These are phyloP conservation scores for Amauroascus niger DNA, from an alignment of 2,329 filamentous ascomycete genomes.

Conservation along the genomic window DNA sequence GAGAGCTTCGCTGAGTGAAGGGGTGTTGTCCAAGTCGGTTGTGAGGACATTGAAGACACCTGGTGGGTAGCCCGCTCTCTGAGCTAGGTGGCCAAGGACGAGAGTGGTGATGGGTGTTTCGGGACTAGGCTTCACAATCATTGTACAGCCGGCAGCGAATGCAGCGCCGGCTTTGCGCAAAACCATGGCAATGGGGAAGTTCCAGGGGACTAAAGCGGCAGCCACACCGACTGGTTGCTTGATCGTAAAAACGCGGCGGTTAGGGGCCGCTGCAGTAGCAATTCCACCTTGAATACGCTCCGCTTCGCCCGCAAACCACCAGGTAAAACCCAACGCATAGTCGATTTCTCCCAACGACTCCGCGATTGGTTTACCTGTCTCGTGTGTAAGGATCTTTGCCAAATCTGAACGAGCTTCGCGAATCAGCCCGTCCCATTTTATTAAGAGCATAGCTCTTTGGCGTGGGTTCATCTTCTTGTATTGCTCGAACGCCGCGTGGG, in stretches of 20 bases:
- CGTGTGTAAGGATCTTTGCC: slow-evolving; percentile 74
- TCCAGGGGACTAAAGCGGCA: slow-evolving; percentile 79
- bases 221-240: slow-evolving; percentile 80
- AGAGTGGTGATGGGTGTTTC: slow-evolving; percentile 30
- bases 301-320: slow-evolving; percentile 75
- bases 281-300: slow-evolving; percentile 64
- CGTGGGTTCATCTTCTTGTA: slow-evolving; percentile 54
- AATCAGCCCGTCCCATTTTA: slow-evolving; percentile 58
- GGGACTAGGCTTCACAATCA: slow-evolving; percentile 31
- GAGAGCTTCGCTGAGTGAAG: slow-evolving; percentile 25
- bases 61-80: slow-evolving; percentile 29
- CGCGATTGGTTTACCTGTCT: slow-evolving; percentile 76
- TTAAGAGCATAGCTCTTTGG: slow-evolving; percentile 51
- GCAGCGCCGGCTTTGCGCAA: slow-evolving; percentile 29
- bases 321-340: slow-evolving; percentile 66
- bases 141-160: slow-evolving; percentile 33
- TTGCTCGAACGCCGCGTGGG: slow-evolving; percentile 51
- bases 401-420: slow-evolving; percentile 58
- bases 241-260: slow-evolving; percentile 65
- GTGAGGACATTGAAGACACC: slow-evolving; percentile 31
- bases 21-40: slow-evolving; percentile 27
- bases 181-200: slow-evolving; percentile 73
- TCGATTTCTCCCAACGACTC: slow-evolving; percentile 63
- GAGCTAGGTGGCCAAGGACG: slow-evolving; percentile 27
- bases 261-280: slow-evolving; percentile 58